A percentile compares a stretch with the other conserved stretches of the same genome.
Evolutionary conservation across 2,329 filamentous ascomycete species (phyloP).

Genomic region (Xylariaceae sp.): DNA sequence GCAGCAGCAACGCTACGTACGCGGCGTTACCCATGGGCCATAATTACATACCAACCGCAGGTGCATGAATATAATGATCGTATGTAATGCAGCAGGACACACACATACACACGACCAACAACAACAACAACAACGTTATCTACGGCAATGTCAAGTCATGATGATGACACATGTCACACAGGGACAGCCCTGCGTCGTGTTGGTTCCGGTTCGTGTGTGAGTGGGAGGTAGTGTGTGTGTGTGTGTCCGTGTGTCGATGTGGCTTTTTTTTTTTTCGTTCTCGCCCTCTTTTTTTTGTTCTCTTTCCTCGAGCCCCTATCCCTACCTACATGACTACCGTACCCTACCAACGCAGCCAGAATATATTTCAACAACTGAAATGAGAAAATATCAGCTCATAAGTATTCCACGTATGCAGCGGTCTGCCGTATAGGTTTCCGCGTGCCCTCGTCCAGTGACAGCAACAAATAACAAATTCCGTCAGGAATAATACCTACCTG

Average conservation of each 20-base stretch:
- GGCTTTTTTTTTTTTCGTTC: not conserved
- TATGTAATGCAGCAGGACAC: not conserved
- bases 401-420: not conserved
- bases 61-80: too few species aligned
- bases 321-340: not conserved
- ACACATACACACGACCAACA: not conserved
- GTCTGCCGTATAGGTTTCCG: not conserved
- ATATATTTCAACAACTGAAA: not conserved
- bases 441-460: not conserved
- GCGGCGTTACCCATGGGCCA: too few species aligned
- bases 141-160: not conserved
- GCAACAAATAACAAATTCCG: not conserved
- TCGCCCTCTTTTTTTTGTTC: not conserved
- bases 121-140: not conserved
- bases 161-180: not conserved
- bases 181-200: not conserved
- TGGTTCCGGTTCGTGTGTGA: not conserved
- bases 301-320: not conserved
- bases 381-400: not conserved
- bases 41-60: too few species aligned
- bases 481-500: not conserved
- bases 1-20: too few species aligned
- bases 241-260: not conserved
- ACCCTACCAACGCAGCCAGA: not conserved
- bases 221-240: too few species aligned